Base-by-base conservation (phyloP, 352 stramenopile species). In the Phytophthora crassamura region DNA sequence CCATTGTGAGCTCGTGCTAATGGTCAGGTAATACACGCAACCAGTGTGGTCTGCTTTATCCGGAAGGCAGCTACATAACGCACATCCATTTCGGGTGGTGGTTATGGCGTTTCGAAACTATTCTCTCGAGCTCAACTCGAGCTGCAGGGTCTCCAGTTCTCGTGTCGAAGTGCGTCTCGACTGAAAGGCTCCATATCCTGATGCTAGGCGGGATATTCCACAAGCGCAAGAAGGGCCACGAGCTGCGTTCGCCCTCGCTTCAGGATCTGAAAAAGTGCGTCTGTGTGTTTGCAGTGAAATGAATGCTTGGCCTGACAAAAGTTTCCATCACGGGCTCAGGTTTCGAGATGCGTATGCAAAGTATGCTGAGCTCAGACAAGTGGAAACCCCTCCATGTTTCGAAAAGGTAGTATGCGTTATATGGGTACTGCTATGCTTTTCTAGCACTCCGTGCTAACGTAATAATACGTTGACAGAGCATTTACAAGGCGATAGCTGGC, bases 401-500 rank as follows among this genome's bases (percentile, higher is more conserved):
- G 84, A 93, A 52, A 80, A 86, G 54, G 84, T 90, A 22, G 7
- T 32, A 7, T 34, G 20, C 25, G 25, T 5, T 20, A 10, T 25
- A 25, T 12, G 9, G 5, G 2, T 39, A 16, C 16, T n/a, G 14
- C 12, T 25, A 7, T 4, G 5, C 12, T 46, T 46, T 7, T 47
- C n/a, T 16, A 14, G 25, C 4, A 4, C 25, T 43, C 34, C 2
- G 16, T 46, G 15, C 49, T 57, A 34, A 57, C 30, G 12, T 39
- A 14, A 11, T 2, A 7, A 5, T 18, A 12, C 33, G 14, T 28
- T 50, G 11, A n/a, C 12, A 94, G 85, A 92, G 80, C 47, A 84
- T 95, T 48, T 94, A 93, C 68, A 95, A 93, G 58, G 84, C 85
- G 5, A 94, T 95, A 42, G 91, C 87, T 35, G 84, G 84, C 15